Conservation (phyloP, 805 yeast species). For the Yamadazyma sp. region DNA sequence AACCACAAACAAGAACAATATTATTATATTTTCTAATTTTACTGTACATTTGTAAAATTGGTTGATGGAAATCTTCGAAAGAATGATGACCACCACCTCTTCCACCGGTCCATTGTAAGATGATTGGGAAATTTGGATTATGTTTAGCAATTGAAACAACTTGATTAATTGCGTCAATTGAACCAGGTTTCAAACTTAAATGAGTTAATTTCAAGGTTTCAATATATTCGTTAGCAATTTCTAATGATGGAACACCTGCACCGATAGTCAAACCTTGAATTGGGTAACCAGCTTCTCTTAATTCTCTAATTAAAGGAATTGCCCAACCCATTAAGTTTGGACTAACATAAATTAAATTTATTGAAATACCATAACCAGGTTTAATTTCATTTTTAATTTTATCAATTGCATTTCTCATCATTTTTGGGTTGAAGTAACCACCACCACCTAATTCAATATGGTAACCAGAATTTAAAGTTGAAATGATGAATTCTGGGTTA, state of each 20-base stretch:
- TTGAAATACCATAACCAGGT: conserved; percentile 88
- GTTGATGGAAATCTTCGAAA: conserved; percentile 98
- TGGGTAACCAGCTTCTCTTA: conserved; percentile 91
- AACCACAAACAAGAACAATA: conserved; percentile 91
- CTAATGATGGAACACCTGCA: conserved; percentile 99
- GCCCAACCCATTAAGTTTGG: conserved; percentile 99
- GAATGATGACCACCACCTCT: conserved; percentile 99
- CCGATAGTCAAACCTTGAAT: conserved; percentile 95
- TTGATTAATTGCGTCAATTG: conserved; percentile 86
- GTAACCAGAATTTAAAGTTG: conserved; percentile 93
- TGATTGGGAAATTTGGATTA: conserved; percentile 95
- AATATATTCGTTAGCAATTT: conserved; percentile 95
- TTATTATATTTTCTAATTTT: conserved; percentile 89
- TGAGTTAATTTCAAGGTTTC: conserved; percentile 89
- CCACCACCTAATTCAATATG: conserved; percentile 99
- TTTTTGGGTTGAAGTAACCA: conserved; percentile 80
- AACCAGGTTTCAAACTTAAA: conserved; percentile 96
- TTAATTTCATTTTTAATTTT: conserved; percentile 60
- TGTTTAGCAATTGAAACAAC: conserved; percentile 89
- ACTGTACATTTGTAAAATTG: conserved; percentile 92
- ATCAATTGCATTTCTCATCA: conserved; percentile 73
- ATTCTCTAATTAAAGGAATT: conserved; percentile 86
- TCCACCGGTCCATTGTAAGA: conserved; percentile 99
- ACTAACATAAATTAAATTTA: conserved; percentile 91
- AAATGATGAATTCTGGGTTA: conserved; percentile 89